Evolutionary conservation across 2,329 filamentous ascomycete genomes (phyloP), one percentile per base, ranked within the genome.

Genomic region (Ceratocystis eucalypticola): DNA sequence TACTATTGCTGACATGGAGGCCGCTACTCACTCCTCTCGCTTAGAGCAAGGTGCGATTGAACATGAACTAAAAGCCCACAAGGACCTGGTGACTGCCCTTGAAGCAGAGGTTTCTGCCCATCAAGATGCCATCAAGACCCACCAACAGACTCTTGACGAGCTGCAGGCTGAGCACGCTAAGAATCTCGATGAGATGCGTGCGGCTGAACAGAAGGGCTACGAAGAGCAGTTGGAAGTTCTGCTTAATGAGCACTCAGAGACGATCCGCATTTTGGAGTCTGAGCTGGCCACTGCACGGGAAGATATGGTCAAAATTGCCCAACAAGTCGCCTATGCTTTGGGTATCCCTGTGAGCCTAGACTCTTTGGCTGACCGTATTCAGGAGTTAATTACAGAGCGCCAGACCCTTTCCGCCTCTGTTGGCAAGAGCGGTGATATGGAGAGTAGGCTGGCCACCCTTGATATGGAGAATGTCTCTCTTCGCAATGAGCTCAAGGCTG

Each of bases 1-100:
- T 48, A 89, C 86, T 71, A 85, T 96, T 37, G 80, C 85, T 2
- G 83, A 88, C 70, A 80, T 96, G 15, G 91, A 96, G 74, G 77
- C 86, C 69, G 83, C 87, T 3, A 88, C 95, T 72, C 75, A 82
- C 41, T 80, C 81, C 30, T 83, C 88, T 63, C 83, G 85, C 71
- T 61, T 30, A 45, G 50, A 41, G 22, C 44, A 64, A 37, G 20
- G 37, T 55, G 44, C 41, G 5, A 76, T 81, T 61, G 83, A 93
- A 71, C 80, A 95, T 10, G 84, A 89, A 48, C 75, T 77, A 0
- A 75, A 77, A 10, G 72, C 73, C 20, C 78, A 82, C 70, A 75
- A 78, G 69, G 73, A 79, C 37, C 76, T 86, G 17, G 74, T 84
- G 20, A 69, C 76, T 17, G 77, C 78, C 68, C 77, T 88, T 2